Percentiles rank a stretch among this genome's conserved stretches.
phyloP scores from a whole-genome alignment of 2,329 filamentous ascomycete genomes.

The Waltergamsia citrina region DNA sequence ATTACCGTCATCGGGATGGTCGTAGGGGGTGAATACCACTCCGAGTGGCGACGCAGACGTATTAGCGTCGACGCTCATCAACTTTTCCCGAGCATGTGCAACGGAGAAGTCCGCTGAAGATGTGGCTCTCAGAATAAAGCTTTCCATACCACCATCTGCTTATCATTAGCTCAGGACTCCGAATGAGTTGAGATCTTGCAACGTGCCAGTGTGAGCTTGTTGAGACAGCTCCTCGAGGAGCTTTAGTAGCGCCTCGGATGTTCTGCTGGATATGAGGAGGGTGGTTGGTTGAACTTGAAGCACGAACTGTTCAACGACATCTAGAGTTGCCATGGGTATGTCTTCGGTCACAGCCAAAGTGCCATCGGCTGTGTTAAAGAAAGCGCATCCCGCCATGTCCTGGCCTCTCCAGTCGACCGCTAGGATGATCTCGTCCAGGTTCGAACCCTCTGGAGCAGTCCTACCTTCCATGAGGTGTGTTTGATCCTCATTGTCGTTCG shows the following conservation, averaged over 20 bases:
- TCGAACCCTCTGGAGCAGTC: background rate
- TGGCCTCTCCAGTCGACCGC: conserved; percentile 66
- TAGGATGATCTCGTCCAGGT: conserved; percentile 57
- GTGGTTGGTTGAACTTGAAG: conserved; percentile 44
- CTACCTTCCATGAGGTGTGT: no score
- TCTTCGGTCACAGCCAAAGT: conserved; percentile 72
- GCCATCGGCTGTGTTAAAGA: conserved; percentile 64
- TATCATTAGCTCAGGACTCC: background rate
- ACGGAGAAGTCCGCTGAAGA: conserved; percentile 66
- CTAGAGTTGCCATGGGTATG: conserved; percentile 56
- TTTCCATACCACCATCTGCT: background rate
- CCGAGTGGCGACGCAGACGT: conserved; percentile 6
- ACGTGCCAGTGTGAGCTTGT: conserved; percentile 6
- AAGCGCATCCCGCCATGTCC: conserved; percentile 71
- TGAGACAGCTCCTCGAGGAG: conserved; percentile 15
- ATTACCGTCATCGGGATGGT: conserved; percentile 1
- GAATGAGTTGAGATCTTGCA: background rate
- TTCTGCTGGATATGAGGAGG: conserved; percentile 40
- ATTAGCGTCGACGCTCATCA: conserved; percentile 34
- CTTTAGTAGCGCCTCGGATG: conserved; percentile 27
- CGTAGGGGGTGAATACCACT: background rate
- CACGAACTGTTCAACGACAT: conserved; percentile 54
- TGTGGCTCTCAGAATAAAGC: conserved; percentile 49
- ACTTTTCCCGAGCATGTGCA: conserved; percentile 54
- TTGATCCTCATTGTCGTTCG: background rate